Conservation (phyloP, 2,329 filamentous ascomycete genomes). For the Aspergillus sojae region DNA sequence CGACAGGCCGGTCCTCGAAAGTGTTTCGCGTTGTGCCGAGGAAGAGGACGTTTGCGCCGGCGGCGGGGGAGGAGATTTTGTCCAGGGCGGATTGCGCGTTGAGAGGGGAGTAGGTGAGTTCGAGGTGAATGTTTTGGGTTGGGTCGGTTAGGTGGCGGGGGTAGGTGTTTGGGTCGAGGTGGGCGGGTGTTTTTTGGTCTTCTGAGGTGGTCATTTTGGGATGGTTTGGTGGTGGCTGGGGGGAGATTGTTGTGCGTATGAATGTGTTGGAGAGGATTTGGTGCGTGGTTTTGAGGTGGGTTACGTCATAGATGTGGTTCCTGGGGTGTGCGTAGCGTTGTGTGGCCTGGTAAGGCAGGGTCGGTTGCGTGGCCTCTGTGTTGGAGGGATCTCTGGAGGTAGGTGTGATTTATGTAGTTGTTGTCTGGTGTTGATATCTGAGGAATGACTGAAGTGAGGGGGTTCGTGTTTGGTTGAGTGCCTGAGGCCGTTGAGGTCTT, state of each 20-base stretch:
- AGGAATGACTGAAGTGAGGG: not conserved
- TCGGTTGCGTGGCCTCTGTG: not conserved
- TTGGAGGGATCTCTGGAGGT: not conserved
- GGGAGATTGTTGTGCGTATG: too few relatives aligned
- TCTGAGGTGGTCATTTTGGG: constrained; percentile 4
- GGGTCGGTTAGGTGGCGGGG: constrained; percentile 37
- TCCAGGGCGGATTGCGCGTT: constrained; percentile 36
- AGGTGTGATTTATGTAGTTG: not conserved
- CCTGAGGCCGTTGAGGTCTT: not conserved
- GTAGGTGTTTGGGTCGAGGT: constrained; percentile 45
- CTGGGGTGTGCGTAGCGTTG: not conserved
- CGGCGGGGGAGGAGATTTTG: constrained; percentile 43
- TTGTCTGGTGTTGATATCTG: not conserved
- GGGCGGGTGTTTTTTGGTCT: constrained; percentile 23
- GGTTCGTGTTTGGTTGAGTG: not conserved
- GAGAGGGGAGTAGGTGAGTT: constrained; percentile 46
- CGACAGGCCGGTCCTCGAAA: constrained; percentile 44
- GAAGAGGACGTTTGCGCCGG: constrained; percentile 51
- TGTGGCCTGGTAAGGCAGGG: not conserved
- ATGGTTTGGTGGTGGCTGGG: too few relatives aligned
- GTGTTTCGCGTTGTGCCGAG: constrained; percentile 50
- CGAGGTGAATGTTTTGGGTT: constrained; percentile 43
- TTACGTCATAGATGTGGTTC: not conserved
- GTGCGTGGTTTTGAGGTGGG: too few relatives aligned
- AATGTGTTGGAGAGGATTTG: too few relatives aligned